Evolutionary conservation across 2,329 filamentous ascomycete genomes (phyloP), one percentile per base, ranked within the genome.

Genomic region (Iodosphaeria phyllophila): DNA sequence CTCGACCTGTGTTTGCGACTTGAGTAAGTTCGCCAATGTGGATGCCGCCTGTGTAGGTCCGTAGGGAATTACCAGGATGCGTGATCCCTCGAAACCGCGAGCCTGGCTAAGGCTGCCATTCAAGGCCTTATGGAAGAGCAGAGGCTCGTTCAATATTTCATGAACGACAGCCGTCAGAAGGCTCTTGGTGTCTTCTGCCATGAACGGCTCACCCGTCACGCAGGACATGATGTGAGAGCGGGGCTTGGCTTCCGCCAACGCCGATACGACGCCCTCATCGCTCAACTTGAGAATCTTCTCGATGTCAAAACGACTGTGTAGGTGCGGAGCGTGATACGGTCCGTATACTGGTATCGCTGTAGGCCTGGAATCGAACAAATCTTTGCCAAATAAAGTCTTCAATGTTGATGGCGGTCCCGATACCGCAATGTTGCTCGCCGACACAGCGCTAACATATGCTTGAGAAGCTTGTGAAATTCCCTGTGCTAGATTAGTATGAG

Each of bases 271-370:
- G 13, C 38, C 38, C 5, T 48, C 36, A 12, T 57, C 49, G 19
- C 54, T 46, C 16, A 64, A 44, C 10, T 46, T 43, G 16, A 67
- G 41, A 14, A 66, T 52, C 30, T 43, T 46, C 22, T 52, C 49
- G 12, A 64, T 42, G 29, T 64, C 51, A 11, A 38, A 42, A 10
- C 38, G 34, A 1, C 46, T 46, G 36, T 66, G 55, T n/a, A 68
- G 46, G 38, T 67, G 61, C 3, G 54, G 32, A 18, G 64, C 60
- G 36, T 70, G 64, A 35, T 66, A 69, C 5, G 64, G 64, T 0
- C 58, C 64, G 32, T 61, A 58, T 14, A 69, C 54, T 0, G 63
- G 59, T 26, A 67, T 54, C 2, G 52, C 45, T n/a, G 52, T 54
- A 9, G 52, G 47, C 32, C 52, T 54, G 17, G 46, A 42, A 5